Conservation (phyloP, 2,329 filamentous ascomycete species). For the Mycocentrospora acerina region DNA sequence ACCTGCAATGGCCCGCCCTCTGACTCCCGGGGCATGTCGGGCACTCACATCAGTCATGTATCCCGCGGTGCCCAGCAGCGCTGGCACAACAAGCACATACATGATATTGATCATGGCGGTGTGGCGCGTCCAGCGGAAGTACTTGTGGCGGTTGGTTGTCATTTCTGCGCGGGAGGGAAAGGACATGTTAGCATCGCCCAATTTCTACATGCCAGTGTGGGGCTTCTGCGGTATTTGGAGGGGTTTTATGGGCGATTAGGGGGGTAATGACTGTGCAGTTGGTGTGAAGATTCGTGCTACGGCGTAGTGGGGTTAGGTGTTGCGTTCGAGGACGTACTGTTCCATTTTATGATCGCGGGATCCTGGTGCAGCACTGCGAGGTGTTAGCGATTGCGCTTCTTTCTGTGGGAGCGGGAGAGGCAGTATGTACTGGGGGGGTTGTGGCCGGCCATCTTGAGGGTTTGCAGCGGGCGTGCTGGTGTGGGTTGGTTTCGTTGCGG, state of each 20-base stretch:
- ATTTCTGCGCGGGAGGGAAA: too few relatives aligned
- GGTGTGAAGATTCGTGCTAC: too few relatives aligned
- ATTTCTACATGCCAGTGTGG: too few relatives aligned
- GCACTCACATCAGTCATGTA: slow-evolving; percentile 82
- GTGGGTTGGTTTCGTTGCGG: too few relatives aligned
- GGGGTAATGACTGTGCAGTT: too few relatives aligned
- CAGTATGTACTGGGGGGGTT: slow-evolving; percentile 24
- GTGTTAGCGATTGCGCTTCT: slow-evolving; percentile 20
- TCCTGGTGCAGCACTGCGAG: slow-evolving; percentile 52
- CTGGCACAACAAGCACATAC: slow-evolving; percentile 74
- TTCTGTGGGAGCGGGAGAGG: background rate
- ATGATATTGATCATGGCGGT: slow-evolving; percentile 78
- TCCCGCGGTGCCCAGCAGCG: slow-evolving; percentile 67
- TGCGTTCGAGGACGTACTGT: slow-evolving; percentile 41
- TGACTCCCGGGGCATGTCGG: background rate
- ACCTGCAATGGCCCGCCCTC: too few relatives aligned
- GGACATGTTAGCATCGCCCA: slow-evolving; percentile 18
- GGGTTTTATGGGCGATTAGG: too few relatives aligned
- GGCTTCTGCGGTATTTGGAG: too few relatives aligned
- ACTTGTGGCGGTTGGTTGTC: slow-evolving; percentile 82
- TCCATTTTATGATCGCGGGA: slow-evolving; percentile 59
- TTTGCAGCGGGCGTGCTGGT: slow-evolving; percentile 5
- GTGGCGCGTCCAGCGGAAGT: slow-evolving; percentile 89
- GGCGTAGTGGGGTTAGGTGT: too few relatives aligned
- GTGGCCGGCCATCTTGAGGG: slow-evolving; percentile 32